Base-by-base conservation (phyloP, 2,329 filamentous ascomycete species). In the Allantophomopsis lycopodina region DNA sequence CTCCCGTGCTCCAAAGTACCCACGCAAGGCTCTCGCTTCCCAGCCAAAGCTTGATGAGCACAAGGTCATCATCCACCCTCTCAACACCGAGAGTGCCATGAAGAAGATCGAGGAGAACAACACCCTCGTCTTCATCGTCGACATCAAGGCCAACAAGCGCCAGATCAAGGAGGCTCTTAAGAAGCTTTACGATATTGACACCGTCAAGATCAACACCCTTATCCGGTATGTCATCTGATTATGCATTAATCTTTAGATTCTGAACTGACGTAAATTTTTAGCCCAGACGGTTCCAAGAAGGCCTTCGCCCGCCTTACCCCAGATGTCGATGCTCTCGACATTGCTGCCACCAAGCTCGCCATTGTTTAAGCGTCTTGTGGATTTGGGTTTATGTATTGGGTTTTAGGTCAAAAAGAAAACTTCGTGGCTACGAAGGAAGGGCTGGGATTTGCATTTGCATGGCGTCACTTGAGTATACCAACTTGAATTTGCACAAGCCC, bases 81-180 rank as follows among this genome's bases (percentile, higher is more conserved):
- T 98, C 62, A 98, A 98, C 82, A 98, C 91, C 46, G 91, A 98
- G 83, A 91, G 83, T 61, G 91, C 93, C 60, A 96, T 98, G 89
- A 98, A 98, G 86, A 95, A 95, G 83, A 95, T 98, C 57, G 91
- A 98, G 77, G 91, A 98, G 83, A 88, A 98, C 80, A 98, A 98
- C 79, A 98, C 91, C 54, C 79, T 98, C 39, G 86, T 94, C 63
- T 95, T 95, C 77, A 94, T 94, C 56, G 86, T 93, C 61, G 83
- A 95, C 56, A 71, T 89, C 66, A 93, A 93, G 82, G 80, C 89
- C 66, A 98, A 98, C 81, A 98, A 98, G 85, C 80, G 87, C 63
- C 91, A 98, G 75, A 98, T 98, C 73, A 95, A 95, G 79, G 74
- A 79, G 59, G 84, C 89, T 49, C 73, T 98, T 55, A 98, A 96